Evolutionary conservation across 352 stramenopile species (phyloP).

Genomic region (Globisporangium lucens): DNA sequence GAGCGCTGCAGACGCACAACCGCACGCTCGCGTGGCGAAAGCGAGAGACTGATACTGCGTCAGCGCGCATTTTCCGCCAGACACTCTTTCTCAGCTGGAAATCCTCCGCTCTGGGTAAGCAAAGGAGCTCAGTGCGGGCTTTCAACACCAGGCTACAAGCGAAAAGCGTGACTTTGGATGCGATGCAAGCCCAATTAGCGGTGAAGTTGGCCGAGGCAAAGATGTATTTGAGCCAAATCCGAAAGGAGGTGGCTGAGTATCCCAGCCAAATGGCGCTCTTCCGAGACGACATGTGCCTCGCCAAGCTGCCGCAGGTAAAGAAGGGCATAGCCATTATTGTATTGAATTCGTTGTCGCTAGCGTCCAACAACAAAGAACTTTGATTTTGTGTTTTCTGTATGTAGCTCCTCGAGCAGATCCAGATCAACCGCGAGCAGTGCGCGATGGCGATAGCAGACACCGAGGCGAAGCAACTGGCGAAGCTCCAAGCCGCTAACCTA

Average conservation of each 20-base stretch:
- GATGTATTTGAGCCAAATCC: slow-evolving; percentile 2
- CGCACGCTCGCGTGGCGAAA: slow-evolving; percentile 33
- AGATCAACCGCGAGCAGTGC: slow-evolving; percentile 18
- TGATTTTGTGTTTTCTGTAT: not conserved
- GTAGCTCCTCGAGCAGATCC: slow-evolving; percentile 11
- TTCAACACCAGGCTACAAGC: not conserved
- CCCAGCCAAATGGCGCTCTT: slow-evolving; percentile 11
- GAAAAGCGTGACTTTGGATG: not conserved
- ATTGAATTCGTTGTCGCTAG: not conserved
- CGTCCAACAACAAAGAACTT: too few species aligned
- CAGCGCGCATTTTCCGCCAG: not conserved
- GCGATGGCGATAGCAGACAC: slow-evolving; percentile 27
- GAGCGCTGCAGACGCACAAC: slow-evolving; percentile 29
- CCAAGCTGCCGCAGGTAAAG: slow-evolving; percentile 16
- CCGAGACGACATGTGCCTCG: slow-evolving; percentile 19
- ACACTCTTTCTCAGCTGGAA: slow-evolving; percentile 33
- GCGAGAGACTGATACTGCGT: slow-evolving; percentile 12
- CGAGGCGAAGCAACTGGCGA: slow-evolving; percentile 10
- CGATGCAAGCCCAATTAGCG: not conserved
- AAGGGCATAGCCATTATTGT: too few species aligned
- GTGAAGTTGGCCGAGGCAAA: not conserved
- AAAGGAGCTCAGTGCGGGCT: not conserved
- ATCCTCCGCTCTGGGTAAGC: slow-evolving; percentile 5
- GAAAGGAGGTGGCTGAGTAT: not conserved
- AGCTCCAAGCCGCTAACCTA: not conserved